A percentile compares a stretch with the other conserved stretches of the same genome.
These are phyloP conservation scores for Epichloe elymi DNA, from an alignment of 2,329 filamentous ascomycete genomes.

Conservation along the genomic window DNA sequence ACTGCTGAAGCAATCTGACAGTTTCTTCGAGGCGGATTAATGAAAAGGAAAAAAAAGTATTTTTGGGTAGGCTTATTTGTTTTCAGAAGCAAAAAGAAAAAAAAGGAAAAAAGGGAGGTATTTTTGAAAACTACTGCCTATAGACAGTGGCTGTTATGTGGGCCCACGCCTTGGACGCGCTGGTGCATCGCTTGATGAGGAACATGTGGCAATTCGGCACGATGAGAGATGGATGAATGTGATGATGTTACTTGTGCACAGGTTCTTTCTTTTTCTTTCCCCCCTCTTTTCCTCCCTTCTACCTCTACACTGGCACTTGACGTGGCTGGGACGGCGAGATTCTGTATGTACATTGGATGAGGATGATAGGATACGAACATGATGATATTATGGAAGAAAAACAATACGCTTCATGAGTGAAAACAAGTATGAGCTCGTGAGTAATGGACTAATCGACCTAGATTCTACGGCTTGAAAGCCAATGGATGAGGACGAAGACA, in stretches of 20 bases:
- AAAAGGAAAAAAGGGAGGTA: no score
- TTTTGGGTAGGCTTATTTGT: no score
- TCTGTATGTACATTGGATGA: background rate
- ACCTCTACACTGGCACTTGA: background rate
- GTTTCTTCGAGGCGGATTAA: constrained; percentile 32
- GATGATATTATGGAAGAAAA: background rate
- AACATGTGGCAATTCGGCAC: background rate
- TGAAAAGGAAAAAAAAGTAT: background rate
- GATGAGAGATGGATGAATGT: background rate
- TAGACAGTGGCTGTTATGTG: background rate
- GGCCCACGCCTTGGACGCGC: background rate
- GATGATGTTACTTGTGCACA: background rate
- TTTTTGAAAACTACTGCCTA: no score
- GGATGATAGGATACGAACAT: background rate
- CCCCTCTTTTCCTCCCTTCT: background rate
- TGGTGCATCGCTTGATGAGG: background rate
- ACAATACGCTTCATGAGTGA: no score
- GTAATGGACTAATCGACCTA: no score
- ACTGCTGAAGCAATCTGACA: constrained; percentile 27
- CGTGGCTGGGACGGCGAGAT: background rate
- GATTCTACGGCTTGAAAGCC: no score
- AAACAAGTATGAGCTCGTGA: no score
- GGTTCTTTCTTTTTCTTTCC: background rate
- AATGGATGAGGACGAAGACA: no score
- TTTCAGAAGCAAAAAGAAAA: no score